Evolutionary conservation across 176 grass and related monocot species (phyloP).

Genomic region (Zea mays): Zm-B73-REFERENCE-NAM-5.0 NC_050104.1:118436001-118436500

Average conservation of each 20-base stretch:
- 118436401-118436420: slow-evolving; percentile 26
- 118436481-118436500: slow-evolving; percentile 89
- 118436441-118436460: slow-evolving; percentile 80
- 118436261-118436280: slow-evolving; percentile 55
- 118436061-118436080: too few relatives aligned
- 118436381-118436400: too few relatives aligned
- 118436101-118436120: neutral
- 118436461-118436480: slow-evolving; percentile 99
- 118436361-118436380: too few relatives aligned
- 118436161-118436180: slow-evolving; percentile 50
- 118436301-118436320: slow-evolving; percentile 80
- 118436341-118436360: too few relatives aligned
- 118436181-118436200: slow-evolving; percentile 45
- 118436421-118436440: slow-evolving; percentile 77
- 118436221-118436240: neutral
- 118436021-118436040: neutral
- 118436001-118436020: slow-evolving; percentile 19
- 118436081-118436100: slow-evolving; percentile 29
- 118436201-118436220: slow-evolving; percentile 29
- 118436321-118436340: too few relatives aligned
- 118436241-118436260: slow-evolving; percentile 30
- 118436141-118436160: slow-evolving; percentile 21
- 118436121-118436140: slow-evolving; percentile 18
- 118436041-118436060: too few relatives aligned
- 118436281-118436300: slow-evolving; percentile 87